Percentiles rank a stretch among this genome's conserved stretches.
These are phyloP conservation scores for Agarophyton chilense DNA, from an alignment of 23 red algal genomes.

Conservation along the genomic window DNA sequence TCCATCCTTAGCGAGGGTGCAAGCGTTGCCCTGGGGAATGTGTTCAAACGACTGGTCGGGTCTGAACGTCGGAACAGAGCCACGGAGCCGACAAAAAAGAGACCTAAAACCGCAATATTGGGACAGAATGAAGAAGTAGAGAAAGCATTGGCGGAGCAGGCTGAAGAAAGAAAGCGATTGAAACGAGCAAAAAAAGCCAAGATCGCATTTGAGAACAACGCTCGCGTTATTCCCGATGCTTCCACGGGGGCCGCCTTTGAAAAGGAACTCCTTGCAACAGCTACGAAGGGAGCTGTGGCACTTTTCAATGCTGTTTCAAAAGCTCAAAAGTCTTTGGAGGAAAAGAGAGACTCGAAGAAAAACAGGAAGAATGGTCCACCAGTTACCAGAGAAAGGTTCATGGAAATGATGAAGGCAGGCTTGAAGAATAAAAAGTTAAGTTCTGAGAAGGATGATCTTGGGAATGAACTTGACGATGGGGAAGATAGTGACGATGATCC, in stretches of 20 bases:
- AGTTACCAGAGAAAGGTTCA: constrained; percentile 72
- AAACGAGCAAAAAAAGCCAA: constrained; percentile 29
- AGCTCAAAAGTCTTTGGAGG: constrained; percentile 56
- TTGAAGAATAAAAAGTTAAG: background rate
- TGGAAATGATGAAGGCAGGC: constrained; percentile 58
- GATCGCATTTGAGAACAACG: constrained; percentile 53
- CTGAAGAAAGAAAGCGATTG: constrained; percentile 3
- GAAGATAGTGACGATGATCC: constrained; percentile 30
- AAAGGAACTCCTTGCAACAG: constrained; percentile 49
- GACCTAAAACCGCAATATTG: constrained; percentile 21
- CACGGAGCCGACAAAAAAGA: constrained; percentile 1
- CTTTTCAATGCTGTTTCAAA: constrained; percentile 74
- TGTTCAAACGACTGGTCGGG: constrained; percentile 22
- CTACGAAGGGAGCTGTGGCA: constrained; percentile 68
- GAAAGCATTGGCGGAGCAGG: constrained; percentile 32
- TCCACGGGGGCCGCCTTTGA: constrained; percentile 67
- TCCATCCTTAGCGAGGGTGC: constrained; percentile 52
- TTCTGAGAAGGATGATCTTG: background rate
- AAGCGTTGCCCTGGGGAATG: constrained; percentile 42
- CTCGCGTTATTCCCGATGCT: constrained; percentile 68
- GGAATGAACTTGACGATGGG: background rate
- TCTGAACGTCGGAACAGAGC: background rate
- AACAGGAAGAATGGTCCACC: constrained; percentile 41
- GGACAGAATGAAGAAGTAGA: constrained; percentile 51
- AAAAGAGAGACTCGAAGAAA: background rate